Base-by-base conservation (phyloP, 371 early-diverging fungal species). In the Umbelopsis sp. region DNA sequence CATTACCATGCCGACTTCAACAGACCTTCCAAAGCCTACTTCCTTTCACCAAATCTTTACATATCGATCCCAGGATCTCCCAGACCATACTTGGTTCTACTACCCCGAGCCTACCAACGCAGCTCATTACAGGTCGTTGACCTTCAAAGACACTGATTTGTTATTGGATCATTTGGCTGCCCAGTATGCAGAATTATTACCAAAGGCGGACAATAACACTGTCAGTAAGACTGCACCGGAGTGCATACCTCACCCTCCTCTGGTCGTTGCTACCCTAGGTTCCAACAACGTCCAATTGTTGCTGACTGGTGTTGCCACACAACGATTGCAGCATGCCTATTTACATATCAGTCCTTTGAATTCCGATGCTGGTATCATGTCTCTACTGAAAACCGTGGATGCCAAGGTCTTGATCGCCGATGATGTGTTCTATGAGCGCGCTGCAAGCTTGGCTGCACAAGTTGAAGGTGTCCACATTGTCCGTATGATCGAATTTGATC, bases 171-270 rank as follows among this genome's bases (percentile, higher is more conserved):
- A 57, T 35, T 35, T 57, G 29, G 57, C 57, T 6, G 57, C 57
- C 14, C 57, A 57, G 35, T 57, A 57, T 35, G 16, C 57, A 14
- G 57, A 57, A 3, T 12, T 57, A 6, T 29, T 57, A 18, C 57
- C 57, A 18, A 35, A 32, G 35, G 35, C 35, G 18, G 29, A 57
- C 35, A 32, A 57, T 14, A 5, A 1, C 7, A 45, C 48, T 22
- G 62, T 66, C 6, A 62, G 63, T 4, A 45, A 65, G 48, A 44
- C 45, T 6, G 66, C 66, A 41, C 35, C 67, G 6, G n/a, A 25
- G 35, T 35, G 69, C 29, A 20, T 44, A 11, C 68, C 77, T 20
- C 69, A 74, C 22, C 73, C 57, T 37, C 57, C 57, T 35, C 29
- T 57, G 57, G 57, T 57, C 7, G 57, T 57, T 6, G 35, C 57